Conservation (phyloP, 192 early-diverging fungal genomes). For the Coemansia sp. region DNA sequence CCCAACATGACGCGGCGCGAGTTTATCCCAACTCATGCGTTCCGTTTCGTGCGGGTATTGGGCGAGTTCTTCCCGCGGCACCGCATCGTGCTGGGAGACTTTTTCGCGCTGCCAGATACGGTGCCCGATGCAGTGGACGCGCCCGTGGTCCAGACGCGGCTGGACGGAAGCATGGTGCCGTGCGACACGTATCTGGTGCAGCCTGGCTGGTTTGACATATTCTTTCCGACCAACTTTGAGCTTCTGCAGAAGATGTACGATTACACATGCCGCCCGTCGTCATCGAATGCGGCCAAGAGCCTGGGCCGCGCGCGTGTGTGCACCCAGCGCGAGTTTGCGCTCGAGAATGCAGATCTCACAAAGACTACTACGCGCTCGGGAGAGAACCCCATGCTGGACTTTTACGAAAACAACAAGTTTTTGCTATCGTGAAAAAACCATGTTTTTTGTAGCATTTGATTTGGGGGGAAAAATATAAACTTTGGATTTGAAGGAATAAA, state of each 20-base stretch:
- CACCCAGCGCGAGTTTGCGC: constrained; percentile 79
- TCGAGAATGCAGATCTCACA: constrained; percentile 71
- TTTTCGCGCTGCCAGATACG: constrained; percentile 79
- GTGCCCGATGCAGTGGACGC: constrained; percentile 71
- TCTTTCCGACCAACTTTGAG: constrained; percentile 98
- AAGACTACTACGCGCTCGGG: constrained; percentile 76
- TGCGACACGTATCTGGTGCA: constrained; percentile 96
- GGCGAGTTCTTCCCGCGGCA: constrained; percentile 82
- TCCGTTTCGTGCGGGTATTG: constrained; percentile 73
- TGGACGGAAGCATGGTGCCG: constrained; percentile 86
- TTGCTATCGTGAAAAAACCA: constrained; percentile 54
- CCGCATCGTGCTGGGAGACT: constrained; percentile 86
- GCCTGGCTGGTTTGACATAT: constrained; percentile 98
- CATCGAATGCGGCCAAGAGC: constrained; percentile 5
- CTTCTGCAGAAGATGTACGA: constrained; percentile 76
- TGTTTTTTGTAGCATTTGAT: too few relatives aligned
- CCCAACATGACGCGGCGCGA: constrained; percentile 83
- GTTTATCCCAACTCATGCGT: constrained; percentile 86
- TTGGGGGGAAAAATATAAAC: too few relatives aligned
- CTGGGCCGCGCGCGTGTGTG: constrained; percentile 42
- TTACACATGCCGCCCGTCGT: constrained; percentile 53
- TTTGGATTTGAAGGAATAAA: constrained; percentile 1
- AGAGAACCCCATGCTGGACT: constrained; percentile 93
- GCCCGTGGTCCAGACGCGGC: constrained; percentile 95
- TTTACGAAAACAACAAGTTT: constrained; percentile 88